Evolutionary conservation across 1,284 basidiomycete genomes (phyloP).

Genomic region (Vanrija sp.): DNA sequence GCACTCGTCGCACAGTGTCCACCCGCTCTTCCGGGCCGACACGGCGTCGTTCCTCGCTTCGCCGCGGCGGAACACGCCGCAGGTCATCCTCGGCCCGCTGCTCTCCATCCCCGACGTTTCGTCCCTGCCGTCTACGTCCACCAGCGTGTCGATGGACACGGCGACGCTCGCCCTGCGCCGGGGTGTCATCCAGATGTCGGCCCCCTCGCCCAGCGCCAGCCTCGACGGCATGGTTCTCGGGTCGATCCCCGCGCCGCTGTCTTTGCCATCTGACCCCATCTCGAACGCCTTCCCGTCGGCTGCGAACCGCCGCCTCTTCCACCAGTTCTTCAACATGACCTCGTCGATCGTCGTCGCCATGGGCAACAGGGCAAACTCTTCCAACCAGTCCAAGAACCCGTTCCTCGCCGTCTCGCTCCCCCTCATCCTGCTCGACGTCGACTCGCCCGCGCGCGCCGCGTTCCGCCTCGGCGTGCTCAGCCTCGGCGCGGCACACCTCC

Average conservation of each 20-base stretch:
- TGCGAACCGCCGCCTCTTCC: constrained; percentile 16
- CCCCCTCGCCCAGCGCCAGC: background rate
- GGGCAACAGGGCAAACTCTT: constrained; percentile 1
- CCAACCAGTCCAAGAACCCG: constrained; percentile 8
- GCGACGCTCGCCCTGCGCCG: background rate
- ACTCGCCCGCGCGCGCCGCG: constrained; percentile 9
- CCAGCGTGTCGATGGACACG: background rate
- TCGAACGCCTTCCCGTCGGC: constrained; percentile 15
- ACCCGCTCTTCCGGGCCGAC: too few relatives aligned
- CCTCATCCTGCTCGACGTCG: constrained; percentile 9
- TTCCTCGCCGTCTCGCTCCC: constrained; percentile 13
- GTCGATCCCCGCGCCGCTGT: background rate
- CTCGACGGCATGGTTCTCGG: background rate
- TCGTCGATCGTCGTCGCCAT: constrained; percentile 15
- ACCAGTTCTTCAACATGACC: constrained; percentile 15
- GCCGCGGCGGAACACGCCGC: too few relatives aligned
- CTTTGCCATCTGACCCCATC: constrained; percentile 3
- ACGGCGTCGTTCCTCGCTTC: too few relatives aligned
- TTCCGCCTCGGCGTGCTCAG: constrained; percentile 19
- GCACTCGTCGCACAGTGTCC: too few relatives aligned
- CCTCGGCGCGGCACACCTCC: constrained; percentile 14
- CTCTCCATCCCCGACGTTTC: background rate
- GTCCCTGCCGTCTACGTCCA: background rate
- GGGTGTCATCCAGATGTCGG: background rate
- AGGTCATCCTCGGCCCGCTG: too few relatives aligned